A percentile compares a stretch with the other conserved stretches of the same genome.
phyloP scores from a whole-genome alignment of 2,329 filamentous ascomycete genomes.

The Dothistroma septosporum region DNA sequence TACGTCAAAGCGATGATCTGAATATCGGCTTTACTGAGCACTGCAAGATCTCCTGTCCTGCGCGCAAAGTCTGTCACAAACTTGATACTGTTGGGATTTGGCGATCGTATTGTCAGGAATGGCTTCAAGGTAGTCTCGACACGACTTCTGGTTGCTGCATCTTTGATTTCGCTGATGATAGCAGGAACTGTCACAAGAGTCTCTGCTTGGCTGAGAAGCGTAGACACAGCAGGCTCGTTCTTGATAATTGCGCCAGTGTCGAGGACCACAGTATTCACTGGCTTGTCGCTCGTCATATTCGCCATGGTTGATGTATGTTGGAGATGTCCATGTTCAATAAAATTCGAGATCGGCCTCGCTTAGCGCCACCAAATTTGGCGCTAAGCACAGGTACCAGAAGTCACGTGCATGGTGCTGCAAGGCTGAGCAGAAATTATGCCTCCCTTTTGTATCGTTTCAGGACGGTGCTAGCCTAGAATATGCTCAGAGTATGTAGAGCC shows the following conservation, averaged over 20 bases:
- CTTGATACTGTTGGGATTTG: slow-evolving; percentile 70
- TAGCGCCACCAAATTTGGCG: too few species aligned
- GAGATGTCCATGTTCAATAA: neutral
- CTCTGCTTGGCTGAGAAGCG: slow-evolving; percentile 72
- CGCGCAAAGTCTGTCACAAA: slow-evolving; percentile 80
- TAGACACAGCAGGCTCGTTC: slow-evolving; percentile 81
- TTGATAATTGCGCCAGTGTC: slow-evolving; percentile 92
- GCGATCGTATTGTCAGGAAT: slow-evolving; percentile 73
- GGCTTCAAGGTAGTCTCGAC: slow-evolving; percentile 81
- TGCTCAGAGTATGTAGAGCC: too few species aligned
- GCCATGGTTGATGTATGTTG: neutral
- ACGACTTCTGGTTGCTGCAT: slow-evolving; percentile 72
- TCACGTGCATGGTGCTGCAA: too few species aligned
- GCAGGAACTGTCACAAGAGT: slow-evolving; percentile 77
- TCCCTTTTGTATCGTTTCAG: too few species aligned
- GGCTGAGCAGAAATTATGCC: too few species aligned
- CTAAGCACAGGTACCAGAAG: too few species aligned
- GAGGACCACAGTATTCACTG: slow-evolving; percentile 77
- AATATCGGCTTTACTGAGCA: slow-evolving; percentile 84
- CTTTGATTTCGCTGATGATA: slow-evolving; percentile 82
- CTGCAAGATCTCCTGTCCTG: slow-evolving; percentile 81
- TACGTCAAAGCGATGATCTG: slow-evolving; percentile 87
- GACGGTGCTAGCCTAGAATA: too few species aligned
- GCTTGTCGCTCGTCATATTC: slow-evolving; percentile 50
- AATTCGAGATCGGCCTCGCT: neutral